A percentile compares a stretch with the other conserved stretches of the same genome.
Evolutionary conservation across 306 rosid genomes (phyloP).

Genomic region (Rubus parviflorus): DNA sequence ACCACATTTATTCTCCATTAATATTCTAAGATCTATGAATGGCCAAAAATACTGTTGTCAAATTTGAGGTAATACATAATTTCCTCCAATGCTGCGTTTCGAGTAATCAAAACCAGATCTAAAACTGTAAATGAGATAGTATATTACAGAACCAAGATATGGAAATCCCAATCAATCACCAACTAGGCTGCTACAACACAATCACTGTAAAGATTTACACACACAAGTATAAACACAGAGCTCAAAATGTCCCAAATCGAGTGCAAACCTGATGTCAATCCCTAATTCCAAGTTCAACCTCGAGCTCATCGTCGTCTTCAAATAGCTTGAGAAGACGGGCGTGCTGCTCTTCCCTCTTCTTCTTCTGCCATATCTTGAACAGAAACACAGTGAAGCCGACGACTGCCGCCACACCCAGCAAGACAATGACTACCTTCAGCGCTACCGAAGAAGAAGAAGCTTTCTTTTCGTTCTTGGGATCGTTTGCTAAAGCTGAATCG

Average conservation of each 20-base stretch:
- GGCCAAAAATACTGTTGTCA: neutral
- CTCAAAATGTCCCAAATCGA: neutral
- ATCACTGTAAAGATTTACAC: neutral
- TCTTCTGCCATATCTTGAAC: slow-evolving; percentile 76
- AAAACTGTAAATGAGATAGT: neutral
- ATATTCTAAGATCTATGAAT: neutral
- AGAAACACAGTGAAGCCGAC: slow-evolving; percentile 49
- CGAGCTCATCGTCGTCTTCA: slow-evolving; percentile 91
- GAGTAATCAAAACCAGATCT: slow-evolving; percentile 1
- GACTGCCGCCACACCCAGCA: slow-evolving; percentile 46
- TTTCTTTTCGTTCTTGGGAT: slow-evolving; percentile 9
- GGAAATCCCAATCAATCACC: neutral
- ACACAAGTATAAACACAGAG: neutral
- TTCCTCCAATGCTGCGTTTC: neutral
- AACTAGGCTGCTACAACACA: neutral
- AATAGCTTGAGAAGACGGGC: slow-evolving; percentile 88
- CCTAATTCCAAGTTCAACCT: slow-evolving; percentile 84
- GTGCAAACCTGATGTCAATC: slow-evolving; percentile 41
- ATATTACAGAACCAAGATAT: neutral
- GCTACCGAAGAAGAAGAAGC: slow-evolving; percentile 31
- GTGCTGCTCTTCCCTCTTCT: slow-evolving; percentile 82
- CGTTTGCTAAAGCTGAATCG: slow-evolving; percentile 28
- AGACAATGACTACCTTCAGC: slow-evolving; percentile 44
- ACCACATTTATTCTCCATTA: neutral
- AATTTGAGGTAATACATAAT: neutral